Evolutionary conservation across 805 yeast species (phyloP), one percentile per base, ranked within the genome.

Genomic region (Torulaspora indica): DNA sequence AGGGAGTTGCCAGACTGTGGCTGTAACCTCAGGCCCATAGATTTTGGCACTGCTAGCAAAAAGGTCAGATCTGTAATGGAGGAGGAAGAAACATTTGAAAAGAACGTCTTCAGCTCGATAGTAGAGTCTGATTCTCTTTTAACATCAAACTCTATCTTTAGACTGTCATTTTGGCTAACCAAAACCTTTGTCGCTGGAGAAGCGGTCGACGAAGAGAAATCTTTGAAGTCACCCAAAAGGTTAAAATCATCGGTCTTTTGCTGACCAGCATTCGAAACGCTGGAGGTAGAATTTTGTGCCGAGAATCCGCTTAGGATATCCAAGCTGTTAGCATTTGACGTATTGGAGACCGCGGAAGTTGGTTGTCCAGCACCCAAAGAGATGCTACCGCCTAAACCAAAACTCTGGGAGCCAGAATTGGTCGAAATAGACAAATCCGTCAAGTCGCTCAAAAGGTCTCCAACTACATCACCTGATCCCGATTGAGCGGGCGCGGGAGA

Each of bases 361-460:
- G 63, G 58, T 15, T 64, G 61, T 8, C 67, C 42, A 3, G 65
- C 55, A 12, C 68, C 68, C 28, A 74, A 63, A 9, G 73, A 53
- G 39, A 75, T 75, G 38, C 70, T 69, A 20, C 85, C 85, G 10
- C 82, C 81, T 5, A 72, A 52, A 3, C 84, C 84, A 45, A 70
- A 67, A 39, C 48, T 49, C 38, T 57, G 57, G 6, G 45, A 38
- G 36, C 42, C 43, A 35, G 71, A 56, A 43, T 60, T 51, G 22
- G 72, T 66, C 40, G 71, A 67, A 48, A 83, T 76, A 2, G 86
- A 75, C 47, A 85, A 71, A 38, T 81, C 75, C 24, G 81, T 75
- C 54, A 85, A 69, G 52, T 82, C 93, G 40, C 85, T 81, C 47
- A 89, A 71, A 50, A 90, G 72, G 61, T 89, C 96, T 42, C 79